Evolutionary conservation across 176 grass and related monocot species (phyloP), one percentile per base, ranked within the genome.

Genomic region (Bothriochloa decipiens): DNA sequence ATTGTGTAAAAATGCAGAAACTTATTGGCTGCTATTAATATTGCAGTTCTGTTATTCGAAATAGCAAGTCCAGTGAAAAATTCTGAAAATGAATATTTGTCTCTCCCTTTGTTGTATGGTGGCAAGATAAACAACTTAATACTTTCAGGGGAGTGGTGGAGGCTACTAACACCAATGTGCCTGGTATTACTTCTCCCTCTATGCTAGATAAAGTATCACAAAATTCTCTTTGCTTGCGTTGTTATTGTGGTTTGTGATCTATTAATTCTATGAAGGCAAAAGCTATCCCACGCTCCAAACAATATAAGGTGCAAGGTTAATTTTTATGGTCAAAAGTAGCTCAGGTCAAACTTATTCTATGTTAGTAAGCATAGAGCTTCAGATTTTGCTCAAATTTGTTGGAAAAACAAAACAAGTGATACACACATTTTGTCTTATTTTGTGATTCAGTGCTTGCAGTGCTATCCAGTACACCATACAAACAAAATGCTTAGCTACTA

Each of bases 81-180:
- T 86, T 70, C 78, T 42, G 88, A 91, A 85, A 65, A 92, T 46
- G 93, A 95, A 69, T 80, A 89, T 68, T 69, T 92, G 18, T 91
- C 93, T 20, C 80, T 95, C 23, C 93, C 93, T 68, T 79, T 95
- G 42, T 82, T 95, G 52, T 95, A 95, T 82, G 93, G 93, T 72
- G 90, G 88, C 33, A 95, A 95, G 86, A 86, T 95, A 73, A 95
- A 95, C 68, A 84, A 91, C 57, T 66, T 95, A 64, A 95, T 95
- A 81, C 88, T 95, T 79, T 87, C 88, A 20, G 93, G 93, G 41
- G 93, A 95, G 77, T 95, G 93, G 93, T 95, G 93, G 93, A 86
- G 93, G 77, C 83, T 95, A 68, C 53, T 95, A 58, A 95, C 93
- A 49, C 93, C 93, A 62, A 95, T 95, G 93, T 95, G 89, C 75